phyloP scores from a whole-genome alignment of 169 alveolate genomes.

The Cryptosporidium bovis region DNA sequence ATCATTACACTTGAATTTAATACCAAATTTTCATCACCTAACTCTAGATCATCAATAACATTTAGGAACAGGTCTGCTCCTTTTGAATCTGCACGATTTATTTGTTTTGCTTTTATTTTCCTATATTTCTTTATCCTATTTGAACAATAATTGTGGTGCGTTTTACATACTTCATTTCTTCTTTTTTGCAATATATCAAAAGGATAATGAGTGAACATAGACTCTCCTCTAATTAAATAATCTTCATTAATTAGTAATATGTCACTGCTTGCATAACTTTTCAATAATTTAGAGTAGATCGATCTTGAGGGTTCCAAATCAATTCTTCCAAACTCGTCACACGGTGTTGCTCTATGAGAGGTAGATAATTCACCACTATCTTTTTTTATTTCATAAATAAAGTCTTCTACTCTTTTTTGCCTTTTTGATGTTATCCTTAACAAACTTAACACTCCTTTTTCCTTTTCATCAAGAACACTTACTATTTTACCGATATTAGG shows the following conservation, averaged over 20 bases:
- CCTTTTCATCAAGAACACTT: conserved; percentile 20
- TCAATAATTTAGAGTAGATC: conserved; percentile 16
- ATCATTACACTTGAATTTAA: conserved; percentile 41
- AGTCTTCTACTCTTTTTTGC: conserved; percentile 60
- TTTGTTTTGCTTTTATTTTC: conserved; percentile 10
- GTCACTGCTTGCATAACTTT: not conserved
- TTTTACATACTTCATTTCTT: conserved; percentile 26
- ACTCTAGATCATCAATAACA: conserved; percentile 14
- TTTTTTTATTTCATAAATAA: conserved; percentile 45
- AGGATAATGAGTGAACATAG: conserved; percentile 7
- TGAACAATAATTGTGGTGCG: conserved; percentile 19
- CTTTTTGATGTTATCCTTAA: conserved; percentile 54
- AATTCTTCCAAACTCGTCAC: conserved; percentile 74
- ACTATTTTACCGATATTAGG: conserved; percentile 15
- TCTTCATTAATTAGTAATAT: conserved; percentile 10
- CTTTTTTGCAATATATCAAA: conserved; percentile 8
- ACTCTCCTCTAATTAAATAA: conserved; percentile 25
- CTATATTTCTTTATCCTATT: conserved; percentile 52
- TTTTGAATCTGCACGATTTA: conserved; percentile 27
- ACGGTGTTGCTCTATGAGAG: conserved; percentile 47
- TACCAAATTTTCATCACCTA: not conserved
- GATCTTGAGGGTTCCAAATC: conserved; percentile 68
- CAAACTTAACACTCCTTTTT: conserved; percentile 29
- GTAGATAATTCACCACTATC: conserved; percentile 5
- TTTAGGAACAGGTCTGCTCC: conserved; percentile 26